Percentiles rank a stretch among this genome's conserved stretches.
These are phyloP conservation scores for Pelargonium myrrhifolium DNA, from an alignment of 441 rosid genomes.

Conservation along the genomic window DNA sequence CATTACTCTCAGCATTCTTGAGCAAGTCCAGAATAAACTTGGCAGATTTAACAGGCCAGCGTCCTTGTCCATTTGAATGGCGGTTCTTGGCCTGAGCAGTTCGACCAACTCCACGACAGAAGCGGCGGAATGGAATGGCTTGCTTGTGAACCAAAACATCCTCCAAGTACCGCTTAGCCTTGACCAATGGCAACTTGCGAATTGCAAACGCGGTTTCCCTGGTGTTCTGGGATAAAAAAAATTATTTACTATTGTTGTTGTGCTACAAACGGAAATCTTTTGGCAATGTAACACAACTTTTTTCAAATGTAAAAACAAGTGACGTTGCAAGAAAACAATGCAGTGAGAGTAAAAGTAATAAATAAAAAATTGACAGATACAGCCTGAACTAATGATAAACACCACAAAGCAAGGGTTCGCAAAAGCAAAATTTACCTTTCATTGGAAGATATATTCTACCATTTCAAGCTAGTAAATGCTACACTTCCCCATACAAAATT, in stretches of 20 bases:
- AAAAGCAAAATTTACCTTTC: too few species aligned
- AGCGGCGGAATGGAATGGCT: slow-evolving; percentile 92
- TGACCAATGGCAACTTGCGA: slow-evolving; percentile 59
- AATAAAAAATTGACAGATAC: too few species aligned
- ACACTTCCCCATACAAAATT: too few species aligned
- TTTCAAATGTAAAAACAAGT: too few species aligned
- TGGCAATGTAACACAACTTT: background rate
- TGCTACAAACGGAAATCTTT: background rate
- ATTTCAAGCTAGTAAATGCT: too few species aligned
- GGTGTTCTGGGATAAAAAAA: slow-evolving; percentile 44
- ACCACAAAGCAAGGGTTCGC: too few species aligned
- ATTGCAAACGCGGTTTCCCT: slow-evolving; percentile 82
- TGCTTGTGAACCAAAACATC: slow-evolving; percentile 96
- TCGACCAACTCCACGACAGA: slow-evolving; percentile 88
- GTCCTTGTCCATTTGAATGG: slow-evolving; percentile 51
- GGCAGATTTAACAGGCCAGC: slow-evolving; percentile 86
- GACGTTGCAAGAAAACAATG: too few species aligned
- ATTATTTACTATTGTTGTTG: background rate
- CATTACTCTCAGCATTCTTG: slow-evolving; percentile 93
- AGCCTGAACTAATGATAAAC: too few species aligned
- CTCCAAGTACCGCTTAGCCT: slow-evolving; percentile 93
- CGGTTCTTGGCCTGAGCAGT: slow-evolving; percentile 97
- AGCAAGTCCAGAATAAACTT: slow-evolving; percentile 72
- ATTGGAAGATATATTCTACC: too few species aligned
- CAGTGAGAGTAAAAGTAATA: too few species aligned